These are phyloP conservation scores for Aspergillus ibericus DNA, from an alignment of 2,329 filamentous ascomycete genomes.

Conservation along the genomic window DNA sequence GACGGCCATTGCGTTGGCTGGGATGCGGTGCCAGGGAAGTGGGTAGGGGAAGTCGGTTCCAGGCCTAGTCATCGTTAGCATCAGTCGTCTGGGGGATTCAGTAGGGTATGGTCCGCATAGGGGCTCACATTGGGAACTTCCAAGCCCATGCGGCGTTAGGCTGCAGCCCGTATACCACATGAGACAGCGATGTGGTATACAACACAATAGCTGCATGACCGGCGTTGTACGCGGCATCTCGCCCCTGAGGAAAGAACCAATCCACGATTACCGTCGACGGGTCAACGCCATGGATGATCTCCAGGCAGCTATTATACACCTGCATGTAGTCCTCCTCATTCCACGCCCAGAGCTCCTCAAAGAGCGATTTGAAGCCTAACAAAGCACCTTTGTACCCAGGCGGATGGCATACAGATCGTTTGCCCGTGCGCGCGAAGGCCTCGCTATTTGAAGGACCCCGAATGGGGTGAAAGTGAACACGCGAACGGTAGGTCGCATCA, in stretches of 20 bases:
- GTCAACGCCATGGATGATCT: background rate
- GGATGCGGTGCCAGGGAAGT: background rate
- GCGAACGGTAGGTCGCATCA: background rate
- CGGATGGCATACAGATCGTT: background rate
- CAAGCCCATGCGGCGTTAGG: background rate
- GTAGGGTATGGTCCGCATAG: background rate
- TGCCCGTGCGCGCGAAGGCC: background rate
- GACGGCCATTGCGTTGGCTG: background rate
- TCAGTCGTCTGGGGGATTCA: background rate
- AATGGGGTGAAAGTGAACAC: background rate
- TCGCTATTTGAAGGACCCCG: background rate
- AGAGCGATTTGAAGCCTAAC: background rate
- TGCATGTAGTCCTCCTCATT: background rate
- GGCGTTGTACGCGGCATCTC: background rate
- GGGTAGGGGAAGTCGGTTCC: background rate
- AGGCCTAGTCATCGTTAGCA: background rate
- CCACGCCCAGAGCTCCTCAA: conserved; percentile 2
- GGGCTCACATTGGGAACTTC: background rate
- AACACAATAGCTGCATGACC: background rate
- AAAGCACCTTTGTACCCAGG: conserved; percentile 1
- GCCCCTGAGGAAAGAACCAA: conserved; percentile 1
- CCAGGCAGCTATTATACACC: background rate
- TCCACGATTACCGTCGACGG: background rate
- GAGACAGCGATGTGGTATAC: background rate
- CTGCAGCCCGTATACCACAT: background rate